A percentile compares a stretch with the other conserved stretches of the same genome.
These are phyloP conservation scores for Beauveria scarabaeidicola DNA, from an alignment of 2,329 filamentous ascomycete species.

Conservation along the genomic window DNA sequence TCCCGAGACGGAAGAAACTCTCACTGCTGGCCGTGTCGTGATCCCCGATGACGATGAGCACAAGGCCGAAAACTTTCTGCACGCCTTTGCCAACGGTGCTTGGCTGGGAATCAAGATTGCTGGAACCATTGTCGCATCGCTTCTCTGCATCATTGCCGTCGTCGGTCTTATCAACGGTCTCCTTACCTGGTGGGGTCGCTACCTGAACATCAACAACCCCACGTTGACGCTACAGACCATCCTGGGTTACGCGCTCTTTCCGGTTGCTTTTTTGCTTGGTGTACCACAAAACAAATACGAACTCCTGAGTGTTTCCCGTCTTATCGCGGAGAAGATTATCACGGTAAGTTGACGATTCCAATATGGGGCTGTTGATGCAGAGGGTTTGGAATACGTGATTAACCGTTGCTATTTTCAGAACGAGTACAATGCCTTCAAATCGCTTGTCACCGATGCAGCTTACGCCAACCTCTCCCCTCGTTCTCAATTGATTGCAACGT, in stretches of 20 bases:
- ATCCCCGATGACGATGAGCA: conserved; percentile 73
- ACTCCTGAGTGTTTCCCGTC: conserved; percentile 62
- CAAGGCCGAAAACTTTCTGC: conserved; percentile 68
- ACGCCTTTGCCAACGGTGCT: conserved; percentile 76
- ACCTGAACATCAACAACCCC: conserved; percentile 63
- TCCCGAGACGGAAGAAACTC: conserved; percentile 77
- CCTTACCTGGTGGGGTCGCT: conserved; percentile 75
- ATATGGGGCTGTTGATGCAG: not conserved
- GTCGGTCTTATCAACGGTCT: conserved; percentile 67
- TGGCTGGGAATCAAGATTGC: conserved; percentile 84
- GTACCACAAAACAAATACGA: conserved; percentile 58
- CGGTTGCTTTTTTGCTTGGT: conserved; percentile 71
- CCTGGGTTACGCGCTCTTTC: conserved; percentile 69
- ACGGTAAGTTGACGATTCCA: conserved; percentile 38
- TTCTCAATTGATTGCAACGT: conserved; percentile 74
- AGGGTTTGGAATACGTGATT: not conserved
- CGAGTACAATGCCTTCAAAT: conserved; percentile 67
- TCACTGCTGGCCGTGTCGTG: conserved; percentile 73
- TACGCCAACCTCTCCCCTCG: conserved; percentile 58
- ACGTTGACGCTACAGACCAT: conserved; percentile 65
- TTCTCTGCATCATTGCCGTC: conserved; percentile 77
- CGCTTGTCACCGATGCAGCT: conserved; percentile 43
- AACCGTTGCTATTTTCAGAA: conserved; percentile 37
- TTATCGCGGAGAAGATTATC: conserved; percentile 81
- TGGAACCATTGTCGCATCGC: conserved; percentile 68